These are phyloP conservation scores for Setomelanomma holmii DNA, from an alignment of 2,329 filamentous ascomycete genomes.

Conservation along the genomic window DNA sequence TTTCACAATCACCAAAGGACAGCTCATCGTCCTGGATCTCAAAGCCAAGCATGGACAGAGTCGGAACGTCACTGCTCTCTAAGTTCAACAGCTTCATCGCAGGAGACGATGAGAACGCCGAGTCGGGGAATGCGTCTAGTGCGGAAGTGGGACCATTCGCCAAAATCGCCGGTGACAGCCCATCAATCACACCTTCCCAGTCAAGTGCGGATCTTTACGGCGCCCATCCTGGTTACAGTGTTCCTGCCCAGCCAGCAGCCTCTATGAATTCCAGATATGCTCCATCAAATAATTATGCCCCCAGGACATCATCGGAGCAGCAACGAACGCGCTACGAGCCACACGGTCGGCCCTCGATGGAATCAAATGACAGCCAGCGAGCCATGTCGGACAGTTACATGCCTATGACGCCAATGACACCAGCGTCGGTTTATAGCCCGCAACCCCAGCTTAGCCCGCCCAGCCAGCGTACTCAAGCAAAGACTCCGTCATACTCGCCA, in stretches of 20 bases:
- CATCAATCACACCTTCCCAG: slow-evolving; percentile 62
- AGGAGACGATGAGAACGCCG: slow-evolving; percentile 80
- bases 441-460: slow-evolving; percentile 41
- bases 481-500: slow-evolving; percentile 42
- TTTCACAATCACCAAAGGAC: slow-evolving; percentile 86
- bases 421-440: slow-evolving; percentile 37
- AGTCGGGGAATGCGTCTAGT: slow-evolving; percentile 64
- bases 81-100: slow-evolving; percentile 97
- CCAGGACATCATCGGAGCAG: slow-evolving; percentile 61
- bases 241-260: slow-evolving; percentile 27
- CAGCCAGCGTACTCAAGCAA: slow-evolving; percentile 29
- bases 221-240: slow-evolving; percentile 64
- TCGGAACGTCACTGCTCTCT: slow-evolving; percentile 87
- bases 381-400: slow-evolving; percentile 41
- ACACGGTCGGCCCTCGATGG: slow-evolving; percentile 46
- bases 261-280: slow-evolving; percentile 50
- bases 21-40: slow-evolving; percentile 87
- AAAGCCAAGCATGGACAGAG: slow-evolving; percentile 94
- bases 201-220: slow-evolving; percentile 79
- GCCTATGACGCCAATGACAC: slow-evolving; percentile 33
- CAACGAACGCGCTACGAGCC: slow-evolving; percentile 58
- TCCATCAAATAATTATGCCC: slow-evolving; percentile 50
- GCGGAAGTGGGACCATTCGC: slow-evolving; percentile 77
- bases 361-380: slow-evolving; percentile 40
- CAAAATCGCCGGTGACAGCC: slow-evolving; percentile 72